Evolutionary conservation across 352 stramenopile genomes (phyloP).

Genomic region (Phytophthora kernoviae): DNA sequence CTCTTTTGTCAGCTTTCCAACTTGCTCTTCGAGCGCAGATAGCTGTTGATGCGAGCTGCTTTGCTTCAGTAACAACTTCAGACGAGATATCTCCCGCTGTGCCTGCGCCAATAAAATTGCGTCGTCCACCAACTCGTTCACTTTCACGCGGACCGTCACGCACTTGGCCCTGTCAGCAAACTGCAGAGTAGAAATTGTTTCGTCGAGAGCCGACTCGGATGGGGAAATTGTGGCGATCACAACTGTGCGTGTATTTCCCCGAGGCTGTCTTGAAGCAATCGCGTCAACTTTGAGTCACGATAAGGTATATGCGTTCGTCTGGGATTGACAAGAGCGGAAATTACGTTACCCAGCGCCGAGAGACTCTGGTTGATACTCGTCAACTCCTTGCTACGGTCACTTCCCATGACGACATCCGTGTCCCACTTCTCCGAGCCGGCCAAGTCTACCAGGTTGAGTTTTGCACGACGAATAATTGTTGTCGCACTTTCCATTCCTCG

Average conservation of each 20-base stretch:
- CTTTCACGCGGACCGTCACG: conserved; percentile 75
- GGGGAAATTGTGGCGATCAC: conserved; percentile 91
- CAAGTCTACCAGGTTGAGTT: conserved; percentile 93
- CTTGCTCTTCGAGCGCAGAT: conserved; percentile 48
- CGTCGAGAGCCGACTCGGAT: conserved; percentile 74
- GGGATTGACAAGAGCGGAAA: conserved; percentile 78
- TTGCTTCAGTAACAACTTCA: conserved; percentile 69
- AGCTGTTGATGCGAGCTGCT: conserved; percentile 37
- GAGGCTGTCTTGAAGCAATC: conserved; percentile 86
- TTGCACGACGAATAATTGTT: conserved; percentile 77
- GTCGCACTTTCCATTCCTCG: conserved; percentile 63
- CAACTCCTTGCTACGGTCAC: conserved; percentile 83
- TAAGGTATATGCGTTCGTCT: conserved; percentile 93
- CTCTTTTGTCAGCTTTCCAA: conserved; percentile 41
- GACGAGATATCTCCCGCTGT: conserved; percentile 66
- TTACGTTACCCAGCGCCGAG: conserved; percentile 90
- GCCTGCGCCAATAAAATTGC: conserved; percentile 76
- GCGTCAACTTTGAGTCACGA: conserved; percentile 97
- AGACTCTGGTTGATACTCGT: conserved; percentile 93
- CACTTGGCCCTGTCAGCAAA: conserved; percentile 88
- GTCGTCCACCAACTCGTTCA: conserved; percentile 85
- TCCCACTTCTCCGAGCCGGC: conserved; percentile 94
- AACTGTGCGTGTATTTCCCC: conserved; percentile 90
- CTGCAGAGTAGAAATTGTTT: conserved; percentile 91
- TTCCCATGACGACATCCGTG: conserved; percentile 63